These are phyloP conservation scores for Penicillium verhagenii DNA, from an alignment of 495 filamentous ascomycete species.

Conservation along the genomic window DNA sequence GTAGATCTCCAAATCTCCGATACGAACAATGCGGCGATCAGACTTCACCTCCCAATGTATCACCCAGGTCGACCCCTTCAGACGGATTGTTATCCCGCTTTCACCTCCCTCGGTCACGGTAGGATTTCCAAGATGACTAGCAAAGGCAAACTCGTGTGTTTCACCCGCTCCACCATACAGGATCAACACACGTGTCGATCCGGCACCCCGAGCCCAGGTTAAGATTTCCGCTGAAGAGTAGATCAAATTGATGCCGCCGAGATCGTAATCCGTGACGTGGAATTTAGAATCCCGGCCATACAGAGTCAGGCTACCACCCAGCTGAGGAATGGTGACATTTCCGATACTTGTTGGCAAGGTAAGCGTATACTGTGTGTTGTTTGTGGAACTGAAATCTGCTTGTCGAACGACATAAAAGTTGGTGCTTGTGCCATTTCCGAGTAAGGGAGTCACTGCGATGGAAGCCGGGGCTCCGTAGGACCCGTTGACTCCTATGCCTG, in stretches of 20 bases:
- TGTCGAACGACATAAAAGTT: constrained; percentile 63
- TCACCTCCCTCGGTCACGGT: constrained; percentile 24
- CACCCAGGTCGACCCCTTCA: constrained; percentile 36
- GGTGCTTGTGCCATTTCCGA: constrained; percentile 39
- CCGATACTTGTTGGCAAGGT: constrained; percentile 56
- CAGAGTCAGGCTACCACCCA: constrained; percentile 57
- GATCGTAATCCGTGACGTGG: constrained; percentile 66
- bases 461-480: constrained; percentile 40
- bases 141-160: constrained; percentile 59
- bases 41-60: constrained; percentile 49
- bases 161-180: constrained; percentile 66
- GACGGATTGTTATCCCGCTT: constrained; percentile 28
- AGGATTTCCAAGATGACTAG: constrained; percentile 22
- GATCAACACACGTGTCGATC: constrained; percentile 54
- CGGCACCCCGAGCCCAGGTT: constrained; percentile 55
- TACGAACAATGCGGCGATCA: constrained; percentile 41
- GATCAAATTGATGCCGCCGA: constrained; percentile 55
- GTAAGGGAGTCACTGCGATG: constrained; percentile 55
- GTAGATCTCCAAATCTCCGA: constrained; percentile 51
- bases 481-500: constrained; percentile 41
- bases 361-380: constrained; percentile 54
- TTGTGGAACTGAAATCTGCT: constrained; percentile 48
- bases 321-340: constrained; percentile 55
- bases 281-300: constrained; percentile 69
- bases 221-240: constrained; percentile 74